Base-by-base conservation (phyloP, 139 green algal genomes). In the Coelastrella sp. region DNA sequence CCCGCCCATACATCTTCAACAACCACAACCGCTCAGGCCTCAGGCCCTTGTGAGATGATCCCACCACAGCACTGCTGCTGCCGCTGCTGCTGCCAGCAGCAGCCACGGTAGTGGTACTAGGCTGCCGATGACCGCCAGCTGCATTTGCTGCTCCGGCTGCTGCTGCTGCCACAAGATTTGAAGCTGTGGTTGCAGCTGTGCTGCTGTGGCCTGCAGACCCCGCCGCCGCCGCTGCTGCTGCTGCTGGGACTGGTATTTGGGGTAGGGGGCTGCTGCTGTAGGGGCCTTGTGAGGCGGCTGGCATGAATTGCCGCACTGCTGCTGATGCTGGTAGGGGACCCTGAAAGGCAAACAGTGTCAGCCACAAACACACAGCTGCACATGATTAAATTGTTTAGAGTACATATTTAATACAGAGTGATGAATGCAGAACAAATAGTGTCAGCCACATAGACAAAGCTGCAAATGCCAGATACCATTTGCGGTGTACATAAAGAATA, bases 1-100 rank as follows among this genome's bases (percentile, higher is more conserved):
- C 93, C 9, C 94, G 92, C 68, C 91, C 90, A 56, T 95, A 95
- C 78, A 95, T 86, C 88, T 86, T 82, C 68, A 91, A 15, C 81
- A 93, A 66, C 82, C 82, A 90, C 59, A 91, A 25, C 49, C 58
- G 70, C 4, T 88, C 88, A 49, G 85, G 74, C 19, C 66, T 82
- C n/a, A 87, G 15, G 25, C 35, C 20, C 27, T 22, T 76, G n/a
- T 87, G 82, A 24, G 61, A n/a, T 12, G 35, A 65, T 59, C 27
- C 19, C 19, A 20, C 63, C 25, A 78, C 8, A 70, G 14, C 59
- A 15, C 73, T 60, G 56, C 75, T 84, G 57, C 85, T 61, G 35
- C 85, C 59, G 56, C 24, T 60, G 57, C 68, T 80, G 35, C 59
- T 80, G 9, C 70, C 87, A 63, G 87, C 81, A n/a, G 81, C 20